A percentile compares a stretch with the other conserved stretches of the same genome.
phyloP scores from a whole-genome alignment of 495 filamentous ascomycete genomes.

The Penicillium waksmanii region DNA sequence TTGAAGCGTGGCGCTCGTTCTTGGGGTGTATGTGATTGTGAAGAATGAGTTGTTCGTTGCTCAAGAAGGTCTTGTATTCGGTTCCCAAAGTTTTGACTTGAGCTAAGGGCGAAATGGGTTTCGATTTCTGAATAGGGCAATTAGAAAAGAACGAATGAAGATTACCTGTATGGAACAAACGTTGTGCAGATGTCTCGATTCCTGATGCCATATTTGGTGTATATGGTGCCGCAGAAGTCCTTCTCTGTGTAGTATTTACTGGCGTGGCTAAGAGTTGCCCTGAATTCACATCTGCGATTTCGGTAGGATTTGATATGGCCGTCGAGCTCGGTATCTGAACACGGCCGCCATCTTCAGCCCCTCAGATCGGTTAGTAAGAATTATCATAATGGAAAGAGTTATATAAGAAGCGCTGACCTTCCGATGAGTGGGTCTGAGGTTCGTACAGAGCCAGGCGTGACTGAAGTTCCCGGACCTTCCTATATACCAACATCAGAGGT shows the following conservation, averaged over 20 bases:
- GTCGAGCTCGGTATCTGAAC: neutral
- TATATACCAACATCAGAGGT: neutral
- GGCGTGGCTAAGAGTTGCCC: neutral
- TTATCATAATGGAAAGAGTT: too few relatives aligned
- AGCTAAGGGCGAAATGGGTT: slow-evolving; percentile 10
- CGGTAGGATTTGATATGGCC: neutral
- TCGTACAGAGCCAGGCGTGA: slow-evolving; percentile 13
- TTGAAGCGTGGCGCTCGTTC: neutral
- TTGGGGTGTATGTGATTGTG: neutral
- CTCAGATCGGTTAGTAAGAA: too few relatives aligned
- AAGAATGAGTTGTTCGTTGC: neutral
- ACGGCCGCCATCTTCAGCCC: neutral
- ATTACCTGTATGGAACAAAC: neutral
- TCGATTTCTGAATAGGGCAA: slow-evolving; percentile 1
- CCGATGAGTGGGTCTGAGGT: neutral
- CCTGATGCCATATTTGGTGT: neutral
- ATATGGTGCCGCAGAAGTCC: neutral
- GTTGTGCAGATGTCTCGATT: neutral
- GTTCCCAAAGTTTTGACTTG: slow-evolving; percentile 13
- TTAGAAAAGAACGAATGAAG: too few relatives aligned
- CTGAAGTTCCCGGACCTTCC: slow-evolving; percentile 10
- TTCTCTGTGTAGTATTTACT: neutral
- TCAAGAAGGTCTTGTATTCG: slow-evolving; percentile 10
- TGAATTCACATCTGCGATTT: neutral
- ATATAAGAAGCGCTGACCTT: too few relatives aligned